Evolutionary conservation across 257 asterid species (phyloP), one percentile per base, ranked within the genome.

Genomic region (Solanum bulbocastanum): DNA sequence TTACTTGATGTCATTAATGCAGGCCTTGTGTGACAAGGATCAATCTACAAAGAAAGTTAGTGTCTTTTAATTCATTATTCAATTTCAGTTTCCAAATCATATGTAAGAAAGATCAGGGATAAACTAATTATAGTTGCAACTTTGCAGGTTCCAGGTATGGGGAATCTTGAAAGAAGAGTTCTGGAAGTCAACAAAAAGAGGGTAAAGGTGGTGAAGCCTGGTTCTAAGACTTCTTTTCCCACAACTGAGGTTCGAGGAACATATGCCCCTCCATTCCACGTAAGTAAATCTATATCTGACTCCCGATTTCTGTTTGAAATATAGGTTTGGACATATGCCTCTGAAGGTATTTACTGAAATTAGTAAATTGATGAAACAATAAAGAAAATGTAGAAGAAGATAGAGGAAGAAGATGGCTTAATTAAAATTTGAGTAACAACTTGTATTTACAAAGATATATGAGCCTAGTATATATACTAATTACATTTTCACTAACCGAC

Each of bases 261-360:
- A 88, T 97, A 95, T 83, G 87, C 97, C 85, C 99, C 98, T 68
- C 99, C 99, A 10, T 97, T 97, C 94, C 99, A 96, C 89, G 99
- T 97, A 93, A 30, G 95, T 87, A 30, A 79, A 79, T 44, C 65
- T 46, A 69, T 49, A 30, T 56, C 36, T 20, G 42, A 82, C 69
- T 81, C 40, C 42, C 11, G 10, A 32, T 30, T 46, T 81, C 30
- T 81, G 66, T 81, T 46, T 36, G 23, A 81, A 49, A 81, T 81
- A 49, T 49, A 15, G 18, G 30, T 79, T 36, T 58, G 16, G 30
- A 2, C 23, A 74, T 49, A 11, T 73, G 33, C 72, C 82, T 74
- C 52, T 33, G 72, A 10, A 65, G 72, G 72, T n/a, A 65, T 65
- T 60, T 65, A 65, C 72, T n/a, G 72, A 65, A n/a, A 65, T 65